Evolutionary conservation across 345 rosid genomes (phyloP).

Genomic region (Cardiospermum halicacabum): DNA sequence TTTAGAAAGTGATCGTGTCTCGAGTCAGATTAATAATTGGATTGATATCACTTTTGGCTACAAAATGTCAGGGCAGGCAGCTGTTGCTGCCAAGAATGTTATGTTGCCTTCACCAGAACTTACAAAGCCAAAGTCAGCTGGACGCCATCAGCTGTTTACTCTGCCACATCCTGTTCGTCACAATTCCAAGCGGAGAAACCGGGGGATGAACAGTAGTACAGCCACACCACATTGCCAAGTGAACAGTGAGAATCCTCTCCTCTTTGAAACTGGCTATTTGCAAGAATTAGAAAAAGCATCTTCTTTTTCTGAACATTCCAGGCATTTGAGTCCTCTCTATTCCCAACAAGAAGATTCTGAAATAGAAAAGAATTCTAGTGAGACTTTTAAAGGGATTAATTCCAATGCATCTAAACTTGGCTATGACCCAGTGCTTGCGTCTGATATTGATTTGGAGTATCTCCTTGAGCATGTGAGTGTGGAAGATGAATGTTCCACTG

Average conservation of each 20-base stretch:
- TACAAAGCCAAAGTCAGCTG: constrained; percentile 59
- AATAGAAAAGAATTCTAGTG: constrained; percentile 27
- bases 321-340: constrained; percentile 61
- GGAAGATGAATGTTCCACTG: constrained; percentile 45
- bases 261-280: constrained; percentile 47
- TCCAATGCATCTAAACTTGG: constrained; percentile 31
- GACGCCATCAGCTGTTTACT: constrained; percentile 83
- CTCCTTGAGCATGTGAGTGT: constrained; percentile 69
- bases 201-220: constrained; percentile 20
- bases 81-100: constrained; percentile 86
- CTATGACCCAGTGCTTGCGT: constrained; percentile 26
- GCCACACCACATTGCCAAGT: constrained; percentile 30
- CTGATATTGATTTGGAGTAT: constrained; percentile 42
- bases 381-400: constrained; percentile 25
- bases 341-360: constrained; percentile 17
- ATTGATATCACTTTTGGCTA: constrained; percentile 89
- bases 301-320: constrained; percentile 67
- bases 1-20: constrained; percentile 72
- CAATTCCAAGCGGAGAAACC: constrained; percentile 29
- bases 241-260: constrained; percentile 35
- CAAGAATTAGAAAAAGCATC: constrained; percentile 70
- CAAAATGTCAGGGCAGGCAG: constrained; percentile 88
- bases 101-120: constrained; percentile 84
- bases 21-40: constrained; percentile 76
- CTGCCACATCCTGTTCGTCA: constrained; percentile 71